phyloP scores from a whole-genome alignment of 2,329 filamentous ascomycete genomes.

The Pseudocercospora cruenta region DNA sequence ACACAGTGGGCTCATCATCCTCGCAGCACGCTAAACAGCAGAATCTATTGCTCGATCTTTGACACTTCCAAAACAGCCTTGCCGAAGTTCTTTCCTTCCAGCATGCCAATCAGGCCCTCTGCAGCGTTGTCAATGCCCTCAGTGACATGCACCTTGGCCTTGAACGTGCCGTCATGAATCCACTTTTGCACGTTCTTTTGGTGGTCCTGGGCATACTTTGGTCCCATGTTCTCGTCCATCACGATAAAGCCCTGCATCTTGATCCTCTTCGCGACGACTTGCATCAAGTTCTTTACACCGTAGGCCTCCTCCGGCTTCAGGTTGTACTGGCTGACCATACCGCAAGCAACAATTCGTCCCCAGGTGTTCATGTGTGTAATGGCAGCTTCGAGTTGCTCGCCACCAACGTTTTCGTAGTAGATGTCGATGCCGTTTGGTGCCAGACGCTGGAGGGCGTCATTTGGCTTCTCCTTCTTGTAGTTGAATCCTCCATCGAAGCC shows the following conservation, averaged over 20 bases:
- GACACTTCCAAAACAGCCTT: conserved; percentile 77
- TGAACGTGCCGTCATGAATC: conserved; percentile 75
- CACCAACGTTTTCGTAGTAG: conserved; percentile 76
- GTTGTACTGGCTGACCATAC: conserved; percentile 81
- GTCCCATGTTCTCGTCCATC: conserved; percentile 63
- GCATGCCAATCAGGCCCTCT: conserved; percentile 74
- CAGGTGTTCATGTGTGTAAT: conserved; percentile 65
- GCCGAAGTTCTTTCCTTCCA: conserved; percentile 80
- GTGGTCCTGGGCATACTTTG: conserved; percentile 69
- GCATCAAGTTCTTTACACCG: conserved; percentile 67
- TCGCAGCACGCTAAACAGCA: neutral
- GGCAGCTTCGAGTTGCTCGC: conserved; percentile 72
- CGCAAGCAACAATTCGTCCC: conserved; percentile 67
- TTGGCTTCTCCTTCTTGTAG: conserved; percentile 80
- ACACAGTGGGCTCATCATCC: neutral
- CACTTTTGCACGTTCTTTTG: conserved; percentile 75
- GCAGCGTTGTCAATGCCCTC: conserved; percentile 77
- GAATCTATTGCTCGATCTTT: conserved; percentile 14
- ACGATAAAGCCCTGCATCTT: conserved; percentile 79
- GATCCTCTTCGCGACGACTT: conserved; percentile 69
- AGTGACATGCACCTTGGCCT: conserved; percentile 69
- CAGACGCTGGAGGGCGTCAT: conserved; percentile 68
- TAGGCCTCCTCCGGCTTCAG: conserved; percentile 59
- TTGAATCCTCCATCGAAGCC: conserved; percentile 78
- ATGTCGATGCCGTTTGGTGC: conserved; percentile 80